These are phyloP conservation scores for Xylogone sp. DNA, from an alignment of 2,329 filamentous ascomycete genomes.

Conservation along the genomic window DNA sequence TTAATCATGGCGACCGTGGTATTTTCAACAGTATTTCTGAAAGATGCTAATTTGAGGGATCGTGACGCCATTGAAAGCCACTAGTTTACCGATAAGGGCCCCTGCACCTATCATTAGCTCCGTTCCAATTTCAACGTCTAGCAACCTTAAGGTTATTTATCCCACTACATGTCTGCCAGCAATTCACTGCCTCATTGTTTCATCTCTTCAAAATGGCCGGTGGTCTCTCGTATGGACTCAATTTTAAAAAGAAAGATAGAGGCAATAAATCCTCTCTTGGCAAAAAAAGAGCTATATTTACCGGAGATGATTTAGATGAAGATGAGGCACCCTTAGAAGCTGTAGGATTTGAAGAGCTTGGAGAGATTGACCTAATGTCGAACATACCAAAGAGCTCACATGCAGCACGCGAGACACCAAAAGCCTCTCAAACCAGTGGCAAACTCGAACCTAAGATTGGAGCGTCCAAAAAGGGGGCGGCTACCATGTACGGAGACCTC, in stretches of 20 bases:
- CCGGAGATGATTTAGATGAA: slow-evolving; percentile 48
- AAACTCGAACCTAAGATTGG: slow-evolving; percentile 23
- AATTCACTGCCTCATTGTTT: neutral
- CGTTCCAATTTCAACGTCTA: slow-evolving; percentile 1
- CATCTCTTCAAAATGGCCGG: slow-evolving; percentile 22
- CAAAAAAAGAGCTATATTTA: slow-evolving; percentile 41
- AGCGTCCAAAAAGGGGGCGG: slow-evolving; percentile 39
- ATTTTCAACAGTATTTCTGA: too few relatives aligned
- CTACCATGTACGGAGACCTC: slow-evolving; percentile 58
- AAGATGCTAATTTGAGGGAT: too few relatives aligned
- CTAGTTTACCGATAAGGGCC: neutral
- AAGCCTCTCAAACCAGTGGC: slow-evolving; percentile 28
- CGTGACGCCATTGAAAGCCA: neutral
- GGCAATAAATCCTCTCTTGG: slow-evolving; percentile 42
- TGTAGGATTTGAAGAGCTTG: slow-evolving; percentile 52
- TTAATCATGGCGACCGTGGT: too few relatives aligned
- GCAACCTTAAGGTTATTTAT: neutral
- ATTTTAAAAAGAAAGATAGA: slow-evolving; percentile 52
- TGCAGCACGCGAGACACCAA: slow-evolving; percentile 23
- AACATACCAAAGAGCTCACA: slow-evolving; percentile 24
- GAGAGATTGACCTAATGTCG: slow-evolving; percentile 52
- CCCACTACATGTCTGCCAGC: neutral
- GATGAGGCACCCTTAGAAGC: slow-evolving; percentile 33
- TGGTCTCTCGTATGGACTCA: slow-evolving; percentile 55
- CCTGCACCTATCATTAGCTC: neutral